phyloP scores from a whole-genome alignment of 2,329 filamentous ascomycete genomes.

The Fusarium sp. region DNA sequence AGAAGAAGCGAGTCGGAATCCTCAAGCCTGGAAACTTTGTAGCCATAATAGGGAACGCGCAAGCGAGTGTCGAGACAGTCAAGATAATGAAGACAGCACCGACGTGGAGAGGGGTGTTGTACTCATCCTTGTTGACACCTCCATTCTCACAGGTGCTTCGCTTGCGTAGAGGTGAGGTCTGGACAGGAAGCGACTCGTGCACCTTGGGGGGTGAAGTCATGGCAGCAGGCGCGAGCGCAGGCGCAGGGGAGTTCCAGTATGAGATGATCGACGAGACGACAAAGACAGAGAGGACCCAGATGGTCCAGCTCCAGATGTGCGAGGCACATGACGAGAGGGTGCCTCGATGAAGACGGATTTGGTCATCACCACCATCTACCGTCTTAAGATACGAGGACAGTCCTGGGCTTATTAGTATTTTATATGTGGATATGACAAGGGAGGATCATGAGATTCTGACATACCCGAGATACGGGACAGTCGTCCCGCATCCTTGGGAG shows the following conservation, averaged over 20 bases:
- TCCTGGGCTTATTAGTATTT: slow-evolving; percentile 33
- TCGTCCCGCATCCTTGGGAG: slow-evolving; percentile 51
- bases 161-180: slow-evolving; percentile 42
- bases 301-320: slow-evolving; percentile 59
- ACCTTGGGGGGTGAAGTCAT: slow-evolving; percentile 15
- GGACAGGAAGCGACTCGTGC: slow-evolving; percentile 26
- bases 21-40: slow-evolving; percentile 66
- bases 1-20: slow-evolving; percentile 70
- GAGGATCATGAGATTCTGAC: slow-evolving; percentile 22
- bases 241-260: slow-evolving; percentile 35
- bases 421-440: slow-evolving; percentile 10
- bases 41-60: slow-evolving; percentile 69
- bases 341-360: slow-evolving; percentile 53
- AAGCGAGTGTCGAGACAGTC: slow-evolving; percentile 64
- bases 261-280: slow-evolving; percentile 54
- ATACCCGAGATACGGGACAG: slow-evolving; percentile 50
- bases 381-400: slow-evolving; percentile 53
- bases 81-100: slow-evolving; percentile 69
- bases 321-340: slow-evolving; percentile 51
- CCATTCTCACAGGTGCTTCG: slow-evolving; percentile 51
- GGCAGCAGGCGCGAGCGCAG: slow-evolving; percentile 2
- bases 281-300: slow-evolving; percentile 61
- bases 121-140: slow-evolving; percentile 56
- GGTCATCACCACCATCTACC: slow-evolving; percentile 60
- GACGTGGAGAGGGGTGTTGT: slow-evolving; percentile 72